Conservation (phyloP, 148 eudicot genomes). For the Camellia sinensis region DNA sequence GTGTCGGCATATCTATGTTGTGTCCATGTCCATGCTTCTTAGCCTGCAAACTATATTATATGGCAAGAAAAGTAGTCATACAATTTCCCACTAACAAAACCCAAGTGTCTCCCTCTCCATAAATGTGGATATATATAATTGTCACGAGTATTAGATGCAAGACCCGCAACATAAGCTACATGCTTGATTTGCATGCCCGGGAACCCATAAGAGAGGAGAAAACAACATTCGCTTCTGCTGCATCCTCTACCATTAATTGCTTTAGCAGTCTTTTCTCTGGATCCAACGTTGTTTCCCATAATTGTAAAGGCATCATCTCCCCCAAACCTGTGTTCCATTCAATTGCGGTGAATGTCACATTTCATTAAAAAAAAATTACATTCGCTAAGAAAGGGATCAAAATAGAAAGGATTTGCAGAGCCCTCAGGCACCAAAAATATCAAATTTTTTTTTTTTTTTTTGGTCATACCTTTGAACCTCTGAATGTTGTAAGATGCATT, state of each 20-base stretch:
- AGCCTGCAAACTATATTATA: neutral
- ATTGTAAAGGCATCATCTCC: constrained; percentile 94
- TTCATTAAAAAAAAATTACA: neutral
- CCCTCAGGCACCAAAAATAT: neutral
- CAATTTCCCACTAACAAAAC: neutral
- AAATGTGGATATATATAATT: neutral
- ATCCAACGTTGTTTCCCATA: constrained; percentile 93
- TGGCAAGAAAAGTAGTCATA: neutral
- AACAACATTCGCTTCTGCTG: constrained; percentile 80
- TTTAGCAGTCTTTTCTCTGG: constrained; percentile 81
- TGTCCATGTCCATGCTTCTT: too few species aligned
- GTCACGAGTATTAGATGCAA: neutral
- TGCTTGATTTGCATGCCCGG: constrained; percentile 50
- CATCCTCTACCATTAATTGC: constrained; percentile 81
- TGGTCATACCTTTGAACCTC: constrained; percentile 78
- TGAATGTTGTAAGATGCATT: constrained; percentile 92
- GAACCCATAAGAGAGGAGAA: constrained; percentile 96
- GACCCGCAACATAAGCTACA: neutral
- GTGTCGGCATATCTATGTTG: too few species aligned
- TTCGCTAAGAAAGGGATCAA: neutral
- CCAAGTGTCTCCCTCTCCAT: neutral
- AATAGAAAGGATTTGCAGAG: too few species aligned
- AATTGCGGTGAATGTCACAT: too few species aligned
- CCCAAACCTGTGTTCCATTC: constrained; percentile 64
- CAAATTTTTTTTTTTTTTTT: neutral